Evolutionary conservation across 345 rosid species (phyloP).

Genomic region (Stellera chamaejasme): DNA sequence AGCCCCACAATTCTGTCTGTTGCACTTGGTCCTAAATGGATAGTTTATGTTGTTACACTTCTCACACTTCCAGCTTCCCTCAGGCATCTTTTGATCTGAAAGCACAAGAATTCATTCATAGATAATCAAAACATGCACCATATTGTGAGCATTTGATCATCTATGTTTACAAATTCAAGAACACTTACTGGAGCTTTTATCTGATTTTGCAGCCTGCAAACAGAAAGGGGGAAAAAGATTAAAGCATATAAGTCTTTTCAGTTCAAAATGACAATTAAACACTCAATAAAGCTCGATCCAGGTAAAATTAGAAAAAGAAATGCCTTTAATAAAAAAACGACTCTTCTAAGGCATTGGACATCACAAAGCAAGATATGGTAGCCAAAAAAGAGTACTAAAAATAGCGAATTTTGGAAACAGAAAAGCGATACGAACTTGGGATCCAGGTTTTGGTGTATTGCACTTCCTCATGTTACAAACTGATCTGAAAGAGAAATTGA

Average conservation of each 20-base stretch:
- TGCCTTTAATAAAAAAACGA: no score
- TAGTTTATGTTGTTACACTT: slow-evolving; percentile 82
- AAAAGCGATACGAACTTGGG: slow-evolving; percentile 50
- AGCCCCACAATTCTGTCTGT: slow-evolving; percentile 90
- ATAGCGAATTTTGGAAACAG: no score
- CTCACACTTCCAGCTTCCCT: slow-evolving; percentile 97
- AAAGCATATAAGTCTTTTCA: not conserved
- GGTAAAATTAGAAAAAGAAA: no score
- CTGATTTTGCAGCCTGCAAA: slow-evolving; percentile 54
- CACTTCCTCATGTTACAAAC: slow-evolving; percentile 97
- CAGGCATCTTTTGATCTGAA: slow-evolving; percentile 84
- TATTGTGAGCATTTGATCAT: slow-evolving; percentile 9
- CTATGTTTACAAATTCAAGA: slow-evolving; percentile 9
- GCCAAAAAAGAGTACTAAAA: no score
- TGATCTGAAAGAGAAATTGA: slow-evolving; percentile 81
- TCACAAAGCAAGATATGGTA: not conserved
- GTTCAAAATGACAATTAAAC: no score
- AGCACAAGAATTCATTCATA: slow-evolving; percentile 6
- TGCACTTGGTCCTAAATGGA: slow-evolving; percentile 89
- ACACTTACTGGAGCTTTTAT: slow-evolving; percentile 65
- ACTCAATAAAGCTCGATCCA: no score
- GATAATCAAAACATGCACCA: slow-evolving; percentile 7
- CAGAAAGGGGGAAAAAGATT: slow-evolving; percentile 15
- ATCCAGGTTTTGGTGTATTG: slow-evolving; percentile 87
- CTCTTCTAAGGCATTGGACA: not conserved